Evolutionary conservation across 164 flowering plant genomes (phyloP), one percentile per base, ranked within the genome.

Genomic region (Nelumbo lutea): DNA sequence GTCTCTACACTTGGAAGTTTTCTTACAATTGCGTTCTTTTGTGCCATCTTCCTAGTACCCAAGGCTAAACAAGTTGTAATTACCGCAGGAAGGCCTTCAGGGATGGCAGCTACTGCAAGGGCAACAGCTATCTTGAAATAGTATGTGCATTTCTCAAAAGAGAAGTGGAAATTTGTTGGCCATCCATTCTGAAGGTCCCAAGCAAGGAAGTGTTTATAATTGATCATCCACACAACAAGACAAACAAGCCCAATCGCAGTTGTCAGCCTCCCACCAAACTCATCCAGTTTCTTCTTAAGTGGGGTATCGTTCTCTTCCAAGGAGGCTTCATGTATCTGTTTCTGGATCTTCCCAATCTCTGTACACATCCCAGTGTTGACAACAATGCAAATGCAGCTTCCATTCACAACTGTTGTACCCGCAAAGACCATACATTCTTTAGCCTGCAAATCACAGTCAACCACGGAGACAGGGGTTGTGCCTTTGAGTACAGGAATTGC

Each of bases 21-120:
- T 63, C 96, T 67, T 8, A 92, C 93, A 64, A 92, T 88, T 47
- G 95, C 98, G 75, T 92, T 92, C 77, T 92, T 92, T 46, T 87
- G 91, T 48, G 98, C 98, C 98, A 92, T 92, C 77, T 90, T 92
- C 67, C 84, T 73, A 9, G 96, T 92, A 39, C 98, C 98, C 13
- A 92, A 79, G 73, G 98, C 98, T 62, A 92, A 81, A 76, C 93
- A 90, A 43, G 98, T 92, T 5, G 98, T 92, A 57, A 92, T 92
- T 2, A 92, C 96, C 6, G 98, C 96, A 51, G 98, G 98, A 69
- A 92, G 91, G 52, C 98, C 98, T 80, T 92, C 98, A 40, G 98
- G 98, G 57, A 92, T 92, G 13, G 98, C 94, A 77, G 98, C 98
- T 9, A 92, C 98, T 9, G 98, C 98, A 51, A 92, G 86, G 52